Conservation (phyloP, 2,329 filamentous ascomycete species). For the Teratosphaeria pseudoeucalypti region DNA sequence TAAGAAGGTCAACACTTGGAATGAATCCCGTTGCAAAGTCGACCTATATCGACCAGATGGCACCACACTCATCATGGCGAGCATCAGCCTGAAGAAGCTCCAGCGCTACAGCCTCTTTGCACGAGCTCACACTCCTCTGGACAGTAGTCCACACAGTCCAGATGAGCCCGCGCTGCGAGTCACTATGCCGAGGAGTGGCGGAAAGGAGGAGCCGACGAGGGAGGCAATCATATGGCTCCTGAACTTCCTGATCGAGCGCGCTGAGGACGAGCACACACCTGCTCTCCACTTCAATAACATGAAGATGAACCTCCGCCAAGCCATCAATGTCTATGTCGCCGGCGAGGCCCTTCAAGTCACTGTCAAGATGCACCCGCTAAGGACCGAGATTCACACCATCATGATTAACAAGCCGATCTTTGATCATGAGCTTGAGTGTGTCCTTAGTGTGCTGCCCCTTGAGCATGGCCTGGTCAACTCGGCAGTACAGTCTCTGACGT, state of each 20-base stretch:
- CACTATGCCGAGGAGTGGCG: not conserved
- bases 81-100: not conserved
- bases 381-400: not conserved
- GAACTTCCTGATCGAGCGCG: not conserved
- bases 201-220: not conserved
- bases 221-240: not conserved
- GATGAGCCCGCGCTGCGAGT: not conserved
- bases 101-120: not conserved
- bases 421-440: not conserved
- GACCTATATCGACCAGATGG: not conserved
- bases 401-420: not conserved
- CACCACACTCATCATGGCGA: not conserved
- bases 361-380: not conserved
- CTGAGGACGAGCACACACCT: not conserved
- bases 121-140: not conserved
- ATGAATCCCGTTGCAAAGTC: not conserved
- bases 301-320: not conserved
- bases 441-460: not conserved
- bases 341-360: not conserved
- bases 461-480: not conserved
- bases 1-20: not conserved
- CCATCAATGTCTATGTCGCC: not conserved
- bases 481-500: not conserved
- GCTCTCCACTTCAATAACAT: not conserved
- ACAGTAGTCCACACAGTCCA: not conserved